Evolutionary conservation across 495 filamentous ascomycete genomes (phyloP).

Genomic region (Cenococcum geophilum): DNA sequence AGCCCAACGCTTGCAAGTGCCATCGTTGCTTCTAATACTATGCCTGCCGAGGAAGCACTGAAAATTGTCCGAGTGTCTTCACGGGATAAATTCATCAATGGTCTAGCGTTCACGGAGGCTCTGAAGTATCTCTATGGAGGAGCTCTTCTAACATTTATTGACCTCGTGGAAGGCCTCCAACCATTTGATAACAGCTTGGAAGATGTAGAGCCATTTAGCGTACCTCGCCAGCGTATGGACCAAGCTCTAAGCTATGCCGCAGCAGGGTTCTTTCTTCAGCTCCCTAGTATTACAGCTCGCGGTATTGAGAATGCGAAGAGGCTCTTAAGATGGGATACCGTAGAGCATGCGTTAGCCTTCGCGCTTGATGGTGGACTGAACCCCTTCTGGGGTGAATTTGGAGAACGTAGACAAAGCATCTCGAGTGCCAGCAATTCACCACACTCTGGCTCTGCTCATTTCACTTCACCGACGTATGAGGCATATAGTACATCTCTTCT

Average conservation of each 20-base stretch:
- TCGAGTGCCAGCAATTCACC: neutral
- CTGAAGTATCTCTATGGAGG: slow-evolving; percentile 36
- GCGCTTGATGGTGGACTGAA: slow-evolving; percentile 28
- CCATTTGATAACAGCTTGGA: slow-evolving; percentile 10
- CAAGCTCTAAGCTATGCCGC: slow-evolving; percentile 31
- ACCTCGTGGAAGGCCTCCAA: slow-evolving; percentile 19
- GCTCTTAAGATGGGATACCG: slow-evolving; percentile 38
- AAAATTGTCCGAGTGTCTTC: slow-evolving; percentile 25
- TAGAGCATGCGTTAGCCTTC: slow-evolving; percentile 30
- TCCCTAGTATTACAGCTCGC: slow-evolving; percentile 21
- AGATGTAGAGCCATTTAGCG: slow-evolving; percentile 7
- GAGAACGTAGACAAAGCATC: slow-evolving; percentile 2
- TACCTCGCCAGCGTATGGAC: slow-evolving; percentile 31
- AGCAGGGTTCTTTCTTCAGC: slow-evolving; percentile 28
- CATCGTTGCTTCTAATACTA: slow-evolving; percentile 10
- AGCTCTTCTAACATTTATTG: slow-evolving; percentile 21
- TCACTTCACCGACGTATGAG: slow-evolving; percentile 18
- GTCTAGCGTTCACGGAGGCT: slow-evolving; percentile 29
- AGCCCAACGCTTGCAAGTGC: slow-evolving; percentile 30
- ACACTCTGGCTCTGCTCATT: neutral
- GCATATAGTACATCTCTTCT: slow-evolving; percentile 26
- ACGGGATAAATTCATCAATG: slow-evolving; percentile 25
- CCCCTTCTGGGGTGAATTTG: neutral
- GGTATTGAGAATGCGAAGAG: slow-evolving; percentile 28
- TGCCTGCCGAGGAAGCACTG: slow-evolving; percentile 9